Conservation (phyloP, 2,329 filamentous ascomycete genomes). For the Madurella mycetomatis region DNA sequence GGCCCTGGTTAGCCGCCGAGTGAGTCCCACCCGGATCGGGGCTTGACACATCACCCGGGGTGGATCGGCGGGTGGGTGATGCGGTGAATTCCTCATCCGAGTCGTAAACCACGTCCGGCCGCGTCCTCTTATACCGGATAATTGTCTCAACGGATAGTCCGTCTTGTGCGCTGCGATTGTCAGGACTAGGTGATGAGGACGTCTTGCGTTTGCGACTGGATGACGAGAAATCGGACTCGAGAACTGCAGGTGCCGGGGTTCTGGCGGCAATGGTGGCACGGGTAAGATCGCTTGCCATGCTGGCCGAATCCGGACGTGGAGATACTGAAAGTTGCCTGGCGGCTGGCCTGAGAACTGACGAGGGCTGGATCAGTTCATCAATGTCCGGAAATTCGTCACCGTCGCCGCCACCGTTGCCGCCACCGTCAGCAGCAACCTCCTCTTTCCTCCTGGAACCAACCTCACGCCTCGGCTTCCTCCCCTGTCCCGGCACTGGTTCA, state of each 20-base stretch:
- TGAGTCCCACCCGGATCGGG: neutral
- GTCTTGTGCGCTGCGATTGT: neutral
- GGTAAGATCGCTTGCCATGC: neutral
- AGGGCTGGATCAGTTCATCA: slow-evolving; percentile 33
- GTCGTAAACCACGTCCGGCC: slow-evolving; percentile 44
- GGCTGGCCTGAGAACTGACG: slow-evolving; percentile 25
- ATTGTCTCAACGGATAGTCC: neutral
- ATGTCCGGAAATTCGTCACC: slow-evolving; percentile 52
- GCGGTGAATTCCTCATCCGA: slow-evolving; percentile 54
- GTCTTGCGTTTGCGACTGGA: slow-evolving; percentile 21
- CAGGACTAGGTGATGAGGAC: slow-evolving; percentile 7
- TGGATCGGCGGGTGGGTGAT: slow-evolving; percentile 30
- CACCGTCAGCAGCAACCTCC: neutral
- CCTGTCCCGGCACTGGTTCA: slow-evolving; percentile 35
- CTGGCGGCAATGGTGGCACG: neutral
- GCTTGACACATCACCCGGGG: neutral
- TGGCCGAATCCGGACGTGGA: neutral
- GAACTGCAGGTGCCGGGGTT: neutral
- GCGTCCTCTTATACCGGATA: slow-evolving; percentile 23
- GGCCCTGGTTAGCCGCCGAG: neutral
- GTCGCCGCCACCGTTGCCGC: slow-evolving; percentile 28
- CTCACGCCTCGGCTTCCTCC: slow-evolving; percentile 50
- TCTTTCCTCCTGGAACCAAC: slow-evolving; percentile 37
- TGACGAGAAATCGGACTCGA: neutral
- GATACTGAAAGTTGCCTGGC: slow-evolving; percentile 10